Percentiles rank a stretch among this genome's conserved stretches.
phyloP scores from a whole-genome alignment of 2,329 filamentous ascomycete genomes.

The Thelonectria olida region DNA sequence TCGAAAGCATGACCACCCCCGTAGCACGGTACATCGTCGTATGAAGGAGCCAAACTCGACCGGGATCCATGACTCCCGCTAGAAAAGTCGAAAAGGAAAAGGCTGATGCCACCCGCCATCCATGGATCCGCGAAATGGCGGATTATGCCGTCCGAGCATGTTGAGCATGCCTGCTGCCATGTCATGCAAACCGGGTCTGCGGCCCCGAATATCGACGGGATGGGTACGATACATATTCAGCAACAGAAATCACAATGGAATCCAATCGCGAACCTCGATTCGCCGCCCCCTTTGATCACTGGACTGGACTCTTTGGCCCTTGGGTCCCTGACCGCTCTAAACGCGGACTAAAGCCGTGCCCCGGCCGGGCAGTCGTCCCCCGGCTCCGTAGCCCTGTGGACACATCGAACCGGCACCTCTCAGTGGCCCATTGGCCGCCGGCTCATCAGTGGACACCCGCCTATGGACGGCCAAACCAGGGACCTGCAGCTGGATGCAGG shows the following conservation, averaged over 20 bases:
- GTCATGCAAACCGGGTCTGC: too few species aligned
- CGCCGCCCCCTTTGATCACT: too few species aligned
- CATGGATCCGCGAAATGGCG: not conserved
- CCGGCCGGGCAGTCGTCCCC: not conserved
- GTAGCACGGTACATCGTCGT: too few species aligned
- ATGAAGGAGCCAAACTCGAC: too few species aligned
- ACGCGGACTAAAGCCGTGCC: not conserved
- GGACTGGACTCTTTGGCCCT: not conserved
- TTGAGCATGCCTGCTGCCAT: not conserved
- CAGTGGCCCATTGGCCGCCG: conserved; percentile 11
- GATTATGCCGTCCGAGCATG: not conserved
- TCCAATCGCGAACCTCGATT: too few species aligned
- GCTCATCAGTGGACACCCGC: conserved; percentile 4
- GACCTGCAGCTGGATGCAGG: conserved; percentile 11
- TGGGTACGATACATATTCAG: too few species aligned
- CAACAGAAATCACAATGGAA: too few species aligned
- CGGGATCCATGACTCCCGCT: too few species aligned
- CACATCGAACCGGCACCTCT: conserved; percentile 14
- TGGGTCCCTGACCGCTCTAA: not conserved
- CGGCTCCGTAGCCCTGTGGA: conserved; percentile 22
- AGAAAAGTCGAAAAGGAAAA: too few species aligned
- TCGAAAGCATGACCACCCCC: too few species aligned
- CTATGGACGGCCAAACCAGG: not conserved
- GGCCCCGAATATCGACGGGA: too few species aligned
- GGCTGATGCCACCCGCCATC: too few species aligned